Percentiles rank a stretch among this genome's conserved stretches.
These are phyloP conservation scores for Amanita fuliginea DNA, from an alignment of 768 basidiomycete species.

Conservation along the genomic window DNA sequence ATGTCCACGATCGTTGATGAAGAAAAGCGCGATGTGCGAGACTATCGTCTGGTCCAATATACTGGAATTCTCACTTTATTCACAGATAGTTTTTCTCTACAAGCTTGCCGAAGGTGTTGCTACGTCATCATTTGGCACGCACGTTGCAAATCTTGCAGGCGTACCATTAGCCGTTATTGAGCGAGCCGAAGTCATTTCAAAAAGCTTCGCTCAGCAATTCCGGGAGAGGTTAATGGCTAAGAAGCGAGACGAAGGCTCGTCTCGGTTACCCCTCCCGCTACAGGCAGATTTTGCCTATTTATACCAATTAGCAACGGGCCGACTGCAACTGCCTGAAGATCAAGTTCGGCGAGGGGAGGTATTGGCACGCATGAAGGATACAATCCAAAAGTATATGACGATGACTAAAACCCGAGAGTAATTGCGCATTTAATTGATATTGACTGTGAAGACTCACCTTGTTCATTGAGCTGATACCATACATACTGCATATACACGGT, in stretches of 20 bases:
- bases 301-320: slow-evolving; percentile 46
- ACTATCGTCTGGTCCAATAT: slow-evolving; percentile 1
- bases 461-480: not conserved
- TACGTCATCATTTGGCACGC: slow-evolving; percentile 83
- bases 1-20: slow-evolving; percentile 95
- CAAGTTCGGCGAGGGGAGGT: slow-evolving; percentile 40
- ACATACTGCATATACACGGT: not conserved
- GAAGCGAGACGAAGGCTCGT: slow-evolving; percentile 38
- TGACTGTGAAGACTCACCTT: not conserved
- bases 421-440: too few relatives aligned
- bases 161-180: slow-evolving; percentile 79
- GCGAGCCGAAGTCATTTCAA: slow-evolving; percentile 80
- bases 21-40: slow-evolving; percentile 70
- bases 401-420: slow-evolving; percentile 8
- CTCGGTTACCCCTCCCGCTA: slow-evolving; percentile 61
- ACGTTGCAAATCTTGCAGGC: slow-evolving; percentile 92
- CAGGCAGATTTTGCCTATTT: slow-evolving; percentile 91
- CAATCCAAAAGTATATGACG: slow-evolving; percentile 13
- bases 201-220: slow-evolving; percentile 82
- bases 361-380: slow-evolving; percentile 39
- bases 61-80: not conserved
- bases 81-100: slow-evolving; percentile 85
- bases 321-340: slow-evolving; percentile 41
- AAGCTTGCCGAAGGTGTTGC: slow-evolving; percentile 87
- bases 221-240: slow-evolving; percentile 65